These are phyloP conservation scores for Oenanthe sinensis DNA, from an alignment of 129 eudicot species.

Conservation along the genomic window DNA sequence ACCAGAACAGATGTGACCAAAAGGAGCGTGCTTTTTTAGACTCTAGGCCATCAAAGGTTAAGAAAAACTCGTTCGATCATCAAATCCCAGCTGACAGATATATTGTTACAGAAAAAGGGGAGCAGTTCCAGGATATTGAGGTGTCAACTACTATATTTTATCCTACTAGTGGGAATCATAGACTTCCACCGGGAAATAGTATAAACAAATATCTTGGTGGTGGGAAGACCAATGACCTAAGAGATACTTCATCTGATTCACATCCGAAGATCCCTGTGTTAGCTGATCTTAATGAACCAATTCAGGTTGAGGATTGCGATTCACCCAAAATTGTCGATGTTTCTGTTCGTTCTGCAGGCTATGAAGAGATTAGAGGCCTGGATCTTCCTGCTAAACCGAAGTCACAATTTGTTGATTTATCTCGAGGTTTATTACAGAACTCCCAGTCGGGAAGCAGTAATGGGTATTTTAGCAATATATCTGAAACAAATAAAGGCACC, in stretches of 20 bases:
- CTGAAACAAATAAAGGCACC: constrained; percentile 34
- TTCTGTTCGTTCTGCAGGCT: constrained; percentile 19
- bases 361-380: constrained; percentile 13
- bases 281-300: constrained; percentile 88
- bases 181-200: constrained; percentile 15
- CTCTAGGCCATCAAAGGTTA: constrained; percentile 68
- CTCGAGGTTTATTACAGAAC: constrained; percentile 25
- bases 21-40: constrained; percentile 53
- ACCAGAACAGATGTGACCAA: constrained; percentile 8
- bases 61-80: constrained; percentile 79
- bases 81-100: constrained; percentile 75
- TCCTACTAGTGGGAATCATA: constrained; percentile 15
- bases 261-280: constrained; percentile 39
- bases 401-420: constrained; percentile 28
- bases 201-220: constrained; percentile 9
- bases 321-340: constrained; percentile 33
- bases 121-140: constrained; percentile 30
- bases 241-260: constrained; percentile 32
- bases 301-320: constrained; percentile 37
- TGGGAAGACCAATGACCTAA: constrained; percentile 9
- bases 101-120: constrained; percentile 59
- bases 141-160: constrained; percentile 23
- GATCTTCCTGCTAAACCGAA: constrained; percentile 25
- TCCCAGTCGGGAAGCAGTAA: constrained; percentile 19
- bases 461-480: constrained; percentile 23